Conservation (phyloP, 495 filamentous ascomycete species). For the Podospora australis region DNA sequence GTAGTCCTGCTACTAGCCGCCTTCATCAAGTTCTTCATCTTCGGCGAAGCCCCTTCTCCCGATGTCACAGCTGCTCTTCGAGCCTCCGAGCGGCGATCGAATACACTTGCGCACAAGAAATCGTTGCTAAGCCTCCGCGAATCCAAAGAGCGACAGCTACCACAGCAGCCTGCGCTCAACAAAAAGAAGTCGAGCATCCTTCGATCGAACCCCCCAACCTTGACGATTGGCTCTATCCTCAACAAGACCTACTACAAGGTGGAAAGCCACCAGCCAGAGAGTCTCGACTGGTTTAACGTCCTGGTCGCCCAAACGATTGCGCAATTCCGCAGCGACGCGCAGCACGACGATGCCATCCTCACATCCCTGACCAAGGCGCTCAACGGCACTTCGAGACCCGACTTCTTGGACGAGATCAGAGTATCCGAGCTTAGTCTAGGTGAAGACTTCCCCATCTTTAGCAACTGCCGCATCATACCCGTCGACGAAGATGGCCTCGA, state of each 20-base stretch:
- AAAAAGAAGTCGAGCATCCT: constrained; percentile 73
- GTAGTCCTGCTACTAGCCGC: constrained; percentile 81
- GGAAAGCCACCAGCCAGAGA: constrained; percentile 92
- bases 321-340: constrained; percentile 84
- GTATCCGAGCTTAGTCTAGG: constrained; percentile 90
- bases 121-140: constrained; percentile 54
- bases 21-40: constrained; percentile 99
- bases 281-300: constrained; percentile 99
- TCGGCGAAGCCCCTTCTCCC: constrained; percentile 82
- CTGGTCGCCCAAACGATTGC: constrained; percentile 94
- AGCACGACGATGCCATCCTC: constrained; percentile 87
- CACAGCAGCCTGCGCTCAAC: constrained; percentile 43
- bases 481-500: constrained; percentile 64
- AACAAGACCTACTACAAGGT: constrained; percentile 98
- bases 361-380: constrained; percentile 82
- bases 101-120: constrained; percentile 59
- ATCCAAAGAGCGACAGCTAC: constrained; percentile 27
- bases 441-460: constrained; percentile 97
- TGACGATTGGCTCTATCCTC: constrained; percentile 83
- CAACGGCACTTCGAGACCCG: constrained; percentile 78
- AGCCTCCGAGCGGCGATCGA: constrained; percentile 59
- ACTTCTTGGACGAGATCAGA: constrained; percentile 85
- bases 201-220: constrained; percentile 51
- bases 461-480: constrained; percentile 90
- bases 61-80: constrained; percentile 63